Conservation (phyloP, 139 green algal species). For the Edaphochlamys debaryana region DNA sequence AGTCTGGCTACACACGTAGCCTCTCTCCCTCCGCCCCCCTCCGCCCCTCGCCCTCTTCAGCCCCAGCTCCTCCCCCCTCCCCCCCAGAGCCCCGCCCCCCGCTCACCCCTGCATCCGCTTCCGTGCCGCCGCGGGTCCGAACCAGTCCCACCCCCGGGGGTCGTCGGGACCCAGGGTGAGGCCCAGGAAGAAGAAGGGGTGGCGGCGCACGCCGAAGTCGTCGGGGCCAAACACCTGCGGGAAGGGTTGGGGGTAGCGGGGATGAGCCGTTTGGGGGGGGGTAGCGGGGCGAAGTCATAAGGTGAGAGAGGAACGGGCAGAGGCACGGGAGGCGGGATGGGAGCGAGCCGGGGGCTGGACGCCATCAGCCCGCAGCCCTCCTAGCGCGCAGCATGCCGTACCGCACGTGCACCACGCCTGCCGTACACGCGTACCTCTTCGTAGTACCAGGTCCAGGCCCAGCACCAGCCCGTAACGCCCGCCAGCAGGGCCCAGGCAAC, state of each 20-base stretch:
- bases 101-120: background rate
- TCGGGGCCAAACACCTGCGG: constrained; percentile 45
- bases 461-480: constrained; percentile 24
- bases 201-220: constrained; percentile 12
- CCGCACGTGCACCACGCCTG: too few species aligned
- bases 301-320: background rate
- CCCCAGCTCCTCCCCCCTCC: background rate
- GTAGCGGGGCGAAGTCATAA: too few species aligned
- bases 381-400: background rate
- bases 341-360: too few species aligned
- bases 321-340: too few species aligned
- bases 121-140: constrained; percentile 8
- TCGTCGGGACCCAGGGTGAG: constrained; percentile 42
- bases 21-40: too few species aligned
- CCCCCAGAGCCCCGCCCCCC: background rate
- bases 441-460: constrained; percentile 31
- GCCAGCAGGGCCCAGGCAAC: constrained; percentile 54
- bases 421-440: background rate
- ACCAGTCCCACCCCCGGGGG: constrained; percentile 50
- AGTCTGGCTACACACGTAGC: too few species aligned
- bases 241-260: background rate
- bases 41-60: too few species aligned
- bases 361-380: too few species aligned
- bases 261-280: too few species aligned
- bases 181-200: constrained; percentile 55